Percentiles rank a stretch among this genome's conserved stretches.
phyloP scores from a whole-genome alignment of 768 basidiomycete species.

The Tylopilus intermedius region DNA sequence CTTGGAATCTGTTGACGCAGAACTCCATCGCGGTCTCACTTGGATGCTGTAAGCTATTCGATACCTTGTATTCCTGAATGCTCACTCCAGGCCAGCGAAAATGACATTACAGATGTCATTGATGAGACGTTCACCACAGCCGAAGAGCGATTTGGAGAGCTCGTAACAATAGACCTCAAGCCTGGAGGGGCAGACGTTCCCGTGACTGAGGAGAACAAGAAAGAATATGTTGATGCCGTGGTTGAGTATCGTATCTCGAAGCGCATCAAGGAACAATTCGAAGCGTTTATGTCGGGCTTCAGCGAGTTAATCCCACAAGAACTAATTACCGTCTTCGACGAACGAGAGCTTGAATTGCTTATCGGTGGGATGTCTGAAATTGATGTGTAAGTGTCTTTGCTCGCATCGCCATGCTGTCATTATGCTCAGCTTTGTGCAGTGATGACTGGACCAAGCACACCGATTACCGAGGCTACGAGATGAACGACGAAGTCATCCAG shows the following conservation, averaged over 20 bases:
- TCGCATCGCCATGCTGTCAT: background rate
- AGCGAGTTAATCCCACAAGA: slow-evolving; percentile 99
- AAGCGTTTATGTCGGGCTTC: slow-evolving; percentile 99
- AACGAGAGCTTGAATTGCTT: slow-evolving; percentile 92
- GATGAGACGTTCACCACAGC: slow-evolving; percentile 97
- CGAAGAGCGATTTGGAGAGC: slow-evolving; percentile 97
- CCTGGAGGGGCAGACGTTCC: slow-evolving; percentile 79
- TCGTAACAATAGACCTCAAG: slow-evolving; percentile 94
- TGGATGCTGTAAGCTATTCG: slow-evolving; percentile 88
- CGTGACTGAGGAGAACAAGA: slow-evolving; percentile 98
- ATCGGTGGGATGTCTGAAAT: slow-evolving; percentile 99
- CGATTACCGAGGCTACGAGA: slow-evolving; percentile 94
- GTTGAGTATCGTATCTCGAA: slow-evolving; percentile 97
- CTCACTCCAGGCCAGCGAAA: slow-evolving; percentile 58
- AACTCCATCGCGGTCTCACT: slow-evolving; percentile 88
- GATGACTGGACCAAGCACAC: slow-evolving; percentile 99
- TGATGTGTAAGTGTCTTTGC: slow-evolving; percentile 68
- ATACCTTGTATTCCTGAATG: background rate
- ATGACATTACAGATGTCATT: slow-evolving; percentile 96
- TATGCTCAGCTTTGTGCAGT: slow-evolving; percentile 32
- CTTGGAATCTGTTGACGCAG: slow-evolving; percentile 94
- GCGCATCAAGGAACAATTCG: slow-evolving; percentile 97
- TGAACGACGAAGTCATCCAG: slow-evolving; percentile 93
- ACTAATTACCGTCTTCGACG: slow-evolving; percentile 96
- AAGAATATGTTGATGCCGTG: slow-evolving; percentile 91